These are phyloP conservation scores for Stereum hirsutum DNA, from an alignment of 1,284 basidiomycete species.

Conservation along the genomic window DNA sequence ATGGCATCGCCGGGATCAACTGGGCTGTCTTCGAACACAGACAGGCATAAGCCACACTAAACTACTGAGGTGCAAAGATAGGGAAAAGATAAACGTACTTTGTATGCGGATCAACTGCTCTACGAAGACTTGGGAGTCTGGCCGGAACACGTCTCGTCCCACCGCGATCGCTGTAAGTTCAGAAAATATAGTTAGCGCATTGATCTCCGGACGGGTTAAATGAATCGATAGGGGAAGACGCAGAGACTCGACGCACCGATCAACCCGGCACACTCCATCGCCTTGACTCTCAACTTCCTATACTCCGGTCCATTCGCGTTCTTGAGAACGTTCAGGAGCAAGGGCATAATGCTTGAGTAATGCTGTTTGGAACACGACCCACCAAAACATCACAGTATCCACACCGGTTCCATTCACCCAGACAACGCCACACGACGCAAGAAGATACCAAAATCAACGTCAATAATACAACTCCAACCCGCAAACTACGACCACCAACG, in stretches of 20 bases:
- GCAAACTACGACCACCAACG: not conserved
- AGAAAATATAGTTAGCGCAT: slow-evolving; percentile 1
- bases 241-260: slow-evolving; percentile 40
- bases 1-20: slow-evolving; percentile 57
- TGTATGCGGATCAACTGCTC: slow-evolving; percentile 73
- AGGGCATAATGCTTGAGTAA: slow-evolving; percentile 69
- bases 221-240: not conserved
- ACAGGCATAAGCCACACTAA: too few relatives aligned
- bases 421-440: too few relatives aligned
- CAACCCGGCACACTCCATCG: slow-evolving; percentile 81
- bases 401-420: too few relatives aligned
- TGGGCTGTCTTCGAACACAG: slow-evolving; percentile 48
- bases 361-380: too few relatives aligned
- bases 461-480: not conserved
- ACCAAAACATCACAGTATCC: too few relatives aligned
- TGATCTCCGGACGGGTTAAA: not conserved
- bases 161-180: slow-evolving; percentile 63
- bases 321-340: slow-evolving; percentile 59
- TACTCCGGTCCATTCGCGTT: slow-evolving; percentile 62
- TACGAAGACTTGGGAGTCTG: slow-evolving; percentile 64
- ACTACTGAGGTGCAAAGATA: too few relatives aligned
- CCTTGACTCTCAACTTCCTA: slow-evolving; percentile 62
- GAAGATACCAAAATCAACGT: too few relatives aligned
- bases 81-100: slow-evolving; percentile 33
- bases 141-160: slow-evolving; percentile 66